These are phyloP conservation scores for Ascochyta pisi DNA, from an alignment of 2,329 filamentous ascomycete genomes.

Conservation along the genomic window DNA sequence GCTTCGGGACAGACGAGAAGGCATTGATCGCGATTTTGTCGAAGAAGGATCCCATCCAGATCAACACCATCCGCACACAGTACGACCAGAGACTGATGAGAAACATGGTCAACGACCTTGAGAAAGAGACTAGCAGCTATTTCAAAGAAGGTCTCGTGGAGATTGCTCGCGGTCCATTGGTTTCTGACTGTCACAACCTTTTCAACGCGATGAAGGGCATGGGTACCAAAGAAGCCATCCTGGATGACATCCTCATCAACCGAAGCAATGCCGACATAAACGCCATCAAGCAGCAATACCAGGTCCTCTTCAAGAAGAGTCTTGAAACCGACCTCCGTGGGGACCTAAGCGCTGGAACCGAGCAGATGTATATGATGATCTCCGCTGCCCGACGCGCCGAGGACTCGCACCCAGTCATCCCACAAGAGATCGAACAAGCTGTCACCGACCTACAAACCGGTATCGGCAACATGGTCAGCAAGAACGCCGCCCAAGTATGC, in stretches of 20 bases:
- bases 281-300: constrained; percentile 83
- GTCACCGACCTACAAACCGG: constrained; percentile 78
- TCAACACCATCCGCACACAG: constrained; percentile 65
- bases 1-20: constrained; percentile 88
- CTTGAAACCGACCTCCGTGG: constrained; percentile 76
- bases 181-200: constrained; percentile 75
- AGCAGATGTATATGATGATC: constrained; percentile 83
- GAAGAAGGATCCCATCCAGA: constrained; percentile 78
- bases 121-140: constrained; percentile 75
- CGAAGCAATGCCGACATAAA: constrained; percentile 86
- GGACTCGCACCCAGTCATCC: constrained; percentile 76
- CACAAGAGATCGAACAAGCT: constrained; percentile 76
- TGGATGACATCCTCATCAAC: constrained; percentile 85
- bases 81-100: constrained; percentile 70
- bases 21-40: constrained; percentile 73
- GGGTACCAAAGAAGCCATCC: constrained; percentile 83
- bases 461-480: constrained; percentile 67
- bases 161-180: constrained; percentile 78
- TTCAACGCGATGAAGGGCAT: constrained; percentile 75
- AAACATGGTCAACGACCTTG: constrained; percentile 75
- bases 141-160: constrained; percentile 78
- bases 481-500: constrained; percentile 79
- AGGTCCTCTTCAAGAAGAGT: constrained; percentile 67
- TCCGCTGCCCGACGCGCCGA: constrained; percentile 76
- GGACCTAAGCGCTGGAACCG: constrained; percentile 86